phyloP scores from a whole-genome alignment of 2,329 filamentous ascomycete species.

The Diaporthe sp. region DNA sequence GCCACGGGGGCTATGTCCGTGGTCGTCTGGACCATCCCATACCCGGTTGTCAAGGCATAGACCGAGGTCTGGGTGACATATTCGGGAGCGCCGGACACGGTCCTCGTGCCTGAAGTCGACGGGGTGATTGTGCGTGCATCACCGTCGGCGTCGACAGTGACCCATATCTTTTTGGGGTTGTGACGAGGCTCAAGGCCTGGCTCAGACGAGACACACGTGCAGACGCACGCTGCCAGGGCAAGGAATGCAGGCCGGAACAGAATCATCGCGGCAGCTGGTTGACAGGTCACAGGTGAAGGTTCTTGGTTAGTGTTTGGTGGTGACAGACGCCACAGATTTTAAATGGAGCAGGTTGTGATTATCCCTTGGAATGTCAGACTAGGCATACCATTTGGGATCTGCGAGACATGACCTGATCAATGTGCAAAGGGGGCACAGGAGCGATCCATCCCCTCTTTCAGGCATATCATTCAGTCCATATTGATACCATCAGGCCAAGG shows the following conservation, averaged over 20 bases:
- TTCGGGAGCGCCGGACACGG: conserved; percentile 47
- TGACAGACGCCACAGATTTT: neutral
- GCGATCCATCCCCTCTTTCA: neutral
- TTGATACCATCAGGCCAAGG: neutral
- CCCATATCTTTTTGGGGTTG: conserved; percentile 56
- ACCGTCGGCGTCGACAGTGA: conserved; percentile 48
- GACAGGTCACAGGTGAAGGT: neutral
- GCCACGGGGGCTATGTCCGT: conserved; percentile 50
- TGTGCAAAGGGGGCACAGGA: neutral
- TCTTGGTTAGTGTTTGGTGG: no score
- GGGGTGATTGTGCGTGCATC: conserved; percentile 47
- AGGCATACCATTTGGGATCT: neutral
- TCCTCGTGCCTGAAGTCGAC: conserved; percentile 44
- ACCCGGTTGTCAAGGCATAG: conserved; percentile 46
- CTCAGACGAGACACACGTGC: neutral
- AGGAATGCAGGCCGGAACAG: neutral
- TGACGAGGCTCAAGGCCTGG: neutral
- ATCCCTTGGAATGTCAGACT: conserved; percentile 6
- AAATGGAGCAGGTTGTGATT: neutral
- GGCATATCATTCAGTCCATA: neutral
- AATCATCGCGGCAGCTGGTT: neutral
- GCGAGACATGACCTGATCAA: conserved; percentile 6
- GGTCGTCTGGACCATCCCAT: conserved; percentile 44
- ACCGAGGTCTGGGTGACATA: conserved; percentile 46
- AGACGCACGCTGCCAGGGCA: conserved; percentile 55